A percentile compares a stretch with the other conserved stretches of the same genome.
Conservation (phyloP, 495 filamentous ascomycete species). For the Tuber aestivum region DNA sequence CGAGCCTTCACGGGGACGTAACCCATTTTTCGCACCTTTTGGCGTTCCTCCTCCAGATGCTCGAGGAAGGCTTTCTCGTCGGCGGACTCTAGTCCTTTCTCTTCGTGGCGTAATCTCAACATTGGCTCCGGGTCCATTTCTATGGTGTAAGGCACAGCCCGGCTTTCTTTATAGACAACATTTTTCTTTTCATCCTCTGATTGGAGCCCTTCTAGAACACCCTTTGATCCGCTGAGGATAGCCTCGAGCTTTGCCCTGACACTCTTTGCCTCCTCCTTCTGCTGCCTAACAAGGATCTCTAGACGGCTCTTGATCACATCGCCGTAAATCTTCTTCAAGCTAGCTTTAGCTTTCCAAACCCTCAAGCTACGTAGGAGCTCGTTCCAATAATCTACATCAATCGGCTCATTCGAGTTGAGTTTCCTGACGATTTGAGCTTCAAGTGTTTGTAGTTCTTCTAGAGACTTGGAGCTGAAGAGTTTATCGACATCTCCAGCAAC, state of each 20-base stretch:
- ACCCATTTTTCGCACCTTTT: conserved; percentile 61
- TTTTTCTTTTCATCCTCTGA: conserved; percentile 8
- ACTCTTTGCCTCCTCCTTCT: conserved; percentile 62
- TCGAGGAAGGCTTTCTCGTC: conserved; percentile 60
- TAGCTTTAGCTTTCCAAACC: conserved; percentile 87
- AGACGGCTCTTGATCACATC: conserved; percentile 69
- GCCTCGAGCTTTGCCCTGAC: conserved; percentile 54
- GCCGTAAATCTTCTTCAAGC: conserved; percentile 72
- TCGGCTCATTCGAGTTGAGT: conserved; percentile 77
- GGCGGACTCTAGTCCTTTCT: conserved; percentile 58
- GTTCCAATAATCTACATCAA: conserved; percentile 98
- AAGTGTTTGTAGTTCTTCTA: conserved; percentile 73
- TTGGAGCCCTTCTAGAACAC: conserved; percentile 35
- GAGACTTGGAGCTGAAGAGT: conserved; percentile 77
- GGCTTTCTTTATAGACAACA: conserved; percentile 30
- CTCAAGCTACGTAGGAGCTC: conserved; percentile 76
- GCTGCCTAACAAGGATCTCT: conserved; percentile 59
- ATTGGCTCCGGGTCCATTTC: conserved; percentile 65
- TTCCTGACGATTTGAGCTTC: conserved; percentile 81
- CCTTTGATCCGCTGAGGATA: conserved; percentile 43
- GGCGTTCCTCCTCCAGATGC: conserved; percentile 57
- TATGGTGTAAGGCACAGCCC: conserved; percentile 41
- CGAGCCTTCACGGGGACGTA: conserved; percentile 60
- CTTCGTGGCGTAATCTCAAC: conserved; percentile 61
- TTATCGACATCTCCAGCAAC: conserved; percentile 84